Base-by-base conservation (phyloP, 1,284 basidiomycete genomes). In the Termitomyces sp. region DNA sequence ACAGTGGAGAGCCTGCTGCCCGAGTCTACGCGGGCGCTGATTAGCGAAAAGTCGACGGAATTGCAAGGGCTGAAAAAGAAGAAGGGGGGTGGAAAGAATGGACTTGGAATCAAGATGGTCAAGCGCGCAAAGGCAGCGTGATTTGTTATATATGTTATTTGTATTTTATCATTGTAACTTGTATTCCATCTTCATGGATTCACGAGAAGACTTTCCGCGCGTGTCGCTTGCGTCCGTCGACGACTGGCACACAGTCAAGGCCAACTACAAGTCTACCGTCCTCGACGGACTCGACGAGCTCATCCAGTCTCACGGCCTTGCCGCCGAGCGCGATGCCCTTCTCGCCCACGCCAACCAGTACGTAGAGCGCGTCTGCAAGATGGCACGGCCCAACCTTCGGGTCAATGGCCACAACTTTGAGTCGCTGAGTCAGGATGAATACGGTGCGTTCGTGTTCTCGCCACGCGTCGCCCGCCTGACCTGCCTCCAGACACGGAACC, bases 361-460 rank as follows among this genome's bases (percentile, higher is more conserved):
- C 62, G 72, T 86, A 43, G 79, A 83, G 28, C 69, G 67, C 21
- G 80, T 84, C 34, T 86, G 90, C 61, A 75, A 77, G 38, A 78
- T 84, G 58, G 79, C 84, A 0, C 79, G 82, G 60, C 79, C 81
- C 6, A 93, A 92, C 66, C 66, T 93, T 19, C 81, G 88, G 36
- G 80, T 92, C 31, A 92, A 93, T 63, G 90, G 90, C 12, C 83
- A 85, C 55, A 85, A 86, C 58, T 82, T 85, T 56, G 88, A 90
- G 63, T 81, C 86, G 10, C 70, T 82, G 53, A 75, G 81, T 52
- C 75, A 81, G 47, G 73, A 75, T 39, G 80, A 80, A 58, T 74
- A 79, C 56, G 81, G 86, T 82, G 24, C n/a, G 31, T 26, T 21
- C 34, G 24, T 31, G 12, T 13, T 42, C 31, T 8, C 19, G 24